Evolutionary conservation across 257 asterid genomes (phyloP).

Genomic region (Thymus quinquecostatus): DNA sequence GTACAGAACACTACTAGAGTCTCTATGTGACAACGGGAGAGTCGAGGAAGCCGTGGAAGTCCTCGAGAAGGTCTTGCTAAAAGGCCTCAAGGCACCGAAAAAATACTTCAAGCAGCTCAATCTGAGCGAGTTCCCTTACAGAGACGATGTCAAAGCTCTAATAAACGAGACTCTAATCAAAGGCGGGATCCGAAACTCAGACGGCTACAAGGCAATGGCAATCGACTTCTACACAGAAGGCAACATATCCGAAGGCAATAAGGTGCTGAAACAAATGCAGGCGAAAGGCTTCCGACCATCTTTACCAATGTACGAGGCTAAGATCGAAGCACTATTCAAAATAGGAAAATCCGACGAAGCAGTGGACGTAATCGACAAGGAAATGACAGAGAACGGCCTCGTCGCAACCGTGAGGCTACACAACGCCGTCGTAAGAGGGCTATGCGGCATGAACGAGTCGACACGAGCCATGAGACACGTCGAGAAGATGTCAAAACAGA

Average conservation of each 20-base stretch:
- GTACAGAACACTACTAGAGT: conserved; percentile 70
- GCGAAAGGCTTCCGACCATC: conserved; percentile 59
- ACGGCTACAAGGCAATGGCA: conserved; percentile 67
- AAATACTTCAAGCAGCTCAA: conserved; percentile 55
- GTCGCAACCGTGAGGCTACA: conserved; percentile 63
- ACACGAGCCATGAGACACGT: conserved; percentile 53
- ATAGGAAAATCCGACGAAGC: conserved; percentile 61
- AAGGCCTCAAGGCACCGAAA: conserved; percentile 83
- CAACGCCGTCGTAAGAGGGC: conserved; percentile 68
- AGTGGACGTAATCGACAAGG: conserved; percentile 58
- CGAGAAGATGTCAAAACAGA: conserved; percentile 56
- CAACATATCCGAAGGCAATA: conserved; percentile 63
- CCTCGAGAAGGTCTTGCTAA: conserved; percentile 67
- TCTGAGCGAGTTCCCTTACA: conserved; percentile 44
- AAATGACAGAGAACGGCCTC: conserved; percentile 59
- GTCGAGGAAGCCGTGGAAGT: conserved; percentile 68
- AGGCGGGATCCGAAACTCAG: conserved; percentile 70
- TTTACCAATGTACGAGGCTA: conserved; percentile 62
- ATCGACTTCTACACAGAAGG: conserved; percentile 72
- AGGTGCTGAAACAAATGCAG: conserved; percentile 64
- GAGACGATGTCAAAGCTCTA: conserved; percentile 49
- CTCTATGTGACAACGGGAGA: conserved; percentile 76
- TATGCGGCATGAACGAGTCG: conserved; percentile 50
- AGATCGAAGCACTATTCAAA: conserved; percentile 53
- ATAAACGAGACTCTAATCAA: conserved; percentile 68